phyloP scores from a whole-genome alignment of 2,329 filamentous ascomycete species.

The Neophaeococcomyces mojaviensis region DNA sequence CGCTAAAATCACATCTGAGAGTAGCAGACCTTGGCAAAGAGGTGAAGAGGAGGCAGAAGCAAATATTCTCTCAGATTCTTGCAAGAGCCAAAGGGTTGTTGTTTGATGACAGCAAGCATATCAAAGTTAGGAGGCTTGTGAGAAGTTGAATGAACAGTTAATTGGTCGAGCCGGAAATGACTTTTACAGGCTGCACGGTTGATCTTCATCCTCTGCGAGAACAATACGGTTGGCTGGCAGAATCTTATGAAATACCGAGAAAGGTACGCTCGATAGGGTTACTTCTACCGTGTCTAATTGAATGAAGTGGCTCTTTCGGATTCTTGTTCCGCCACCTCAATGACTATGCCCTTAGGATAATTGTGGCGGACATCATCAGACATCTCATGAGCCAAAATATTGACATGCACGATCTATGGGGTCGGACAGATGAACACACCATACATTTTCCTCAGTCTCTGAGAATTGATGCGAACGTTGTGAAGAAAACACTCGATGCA shows the following conservation, averaged over 20 bases:
- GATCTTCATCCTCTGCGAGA: not conserved
- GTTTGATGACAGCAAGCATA: not conserved
- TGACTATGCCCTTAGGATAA: slow-evolving; percentile 13
- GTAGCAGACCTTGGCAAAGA: not conserved
- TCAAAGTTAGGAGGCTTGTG: not conserved
- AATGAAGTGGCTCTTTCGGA: not conserved
- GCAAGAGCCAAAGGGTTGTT: not conserved
- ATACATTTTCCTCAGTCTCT: slow-evolving; percentile 1
- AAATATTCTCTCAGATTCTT: not conserved
- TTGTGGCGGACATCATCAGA: slow-evolving; percentile 18
- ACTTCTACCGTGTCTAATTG: too few species aligned
- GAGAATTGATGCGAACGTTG: not conserved
- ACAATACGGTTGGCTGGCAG: not conserved
- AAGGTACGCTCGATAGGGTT: not conserved
- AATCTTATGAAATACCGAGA: not conserved
- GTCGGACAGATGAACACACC: not conserved
- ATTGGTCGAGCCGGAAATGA: not conserved
- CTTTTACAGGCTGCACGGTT: not conserved
- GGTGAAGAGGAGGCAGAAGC: not conserved
- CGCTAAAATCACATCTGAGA: not conserved
- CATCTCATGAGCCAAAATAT: slow-evolving; percentile 4
- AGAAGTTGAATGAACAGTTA: not conserved
- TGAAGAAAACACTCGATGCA: not conserved
- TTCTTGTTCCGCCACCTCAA: not conserved
- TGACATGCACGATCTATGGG: not conserved